Evolutionary conservation across 768 basidiomycete genomes (phyloP).

Genomic region (Tylopilus subfusipes): DNA sequence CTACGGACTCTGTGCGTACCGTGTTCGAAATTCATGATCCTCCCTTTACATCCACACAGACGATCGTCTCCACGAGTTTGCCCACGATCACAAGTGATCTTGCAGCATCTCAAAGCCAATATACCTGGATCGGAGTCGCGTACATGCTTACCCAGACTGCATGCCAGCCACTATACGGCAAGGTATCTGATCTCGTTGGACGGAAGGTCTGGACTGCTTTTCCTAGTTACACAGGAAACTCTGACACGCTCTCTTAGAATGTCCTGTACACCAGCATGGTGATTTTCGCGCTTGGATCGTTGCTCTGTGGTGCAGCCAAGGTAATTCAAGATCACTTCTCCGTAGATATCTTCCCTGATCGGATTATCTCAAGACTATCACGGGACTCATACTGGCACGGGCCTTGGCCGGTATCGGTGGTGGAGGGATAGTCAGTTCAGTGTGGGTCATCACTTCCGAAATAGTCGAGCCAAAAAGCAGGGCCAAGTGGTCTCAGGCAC

Average conservation of each 20-base stretch:
- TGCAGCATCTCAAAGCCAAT: slow-evolving; percentile 63
- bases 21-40: background rate
- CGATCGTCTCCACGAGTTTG: slow-evolving; percentile 78
- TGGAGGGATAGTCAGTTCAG: slow-evolving; percentile 80
- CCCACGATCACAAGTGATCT: slow-evolving; percentile 77
- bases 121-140: slow-evolving; percentile 82
- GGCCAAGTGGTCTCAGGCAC: slow-evolving; percentile 81
- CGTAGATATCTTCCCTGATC: slow-evolving; percentile 16
- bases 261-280: slow-evolving; percentile 71
- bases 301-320: slow-evolving; percentile 72
- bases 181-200: slow-evolving; percentile 74
- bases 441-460: slow-evolving; percentile 85
- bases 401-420: slow-evolving; percentile 75
- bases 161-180: slow-evolving; percentile 79
- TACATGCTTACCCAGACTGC: slow-evolving; percentile 87
- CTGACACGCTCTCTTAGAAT: slow-evolving; percentile 38
- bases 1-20: slow-evolving; percentile 71
- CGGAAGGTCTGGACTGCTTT: slow-evolving; percentile 54
- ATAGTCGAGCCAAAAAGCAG: slow-evolving; percentile 68
- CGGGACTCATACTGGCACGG: slow-evolving; percentile 67
- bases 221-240: background rate
- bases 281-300: slow-evolving; percentile 74
- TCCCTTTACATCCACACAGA: slow-evolving; percentile 31
- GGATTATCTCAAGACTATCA: slow-evolving; percentile 33
- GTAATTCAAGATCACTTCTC: slow-evolving; percentile 36